phyloP scores from a whole-genome alignment of 1,139 yeast genomes.

The Saccharomyces uvarum region DNA sequence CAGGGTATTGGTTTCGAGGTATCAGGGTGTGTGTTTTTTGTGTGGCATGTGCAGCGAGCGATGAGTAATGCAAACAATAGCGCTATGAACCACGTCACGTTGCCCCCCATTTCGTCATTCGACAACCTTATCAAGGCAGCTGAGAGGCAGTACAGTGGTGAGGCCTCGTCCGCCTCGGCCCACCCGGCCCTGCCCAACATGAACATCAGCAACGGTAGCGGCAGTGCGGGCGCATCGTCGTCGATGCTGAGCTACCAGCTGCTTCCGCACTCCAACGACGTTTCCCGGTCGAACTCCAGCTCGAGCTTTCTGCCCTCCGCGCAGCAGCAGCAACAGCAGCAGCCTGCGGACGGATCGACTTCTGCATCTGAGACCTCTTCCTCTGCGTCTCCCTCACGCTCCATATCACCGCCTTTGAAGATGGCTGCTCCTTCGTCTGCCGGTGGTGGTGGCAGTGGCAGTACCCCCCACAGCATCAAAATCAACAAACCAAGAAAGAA shows the following conservation, averaged over 20 bases:
- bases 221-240: background rate
- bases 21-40: background rate
- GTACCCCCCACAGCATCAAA: background rate
- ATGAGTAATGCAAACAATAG: background rate
- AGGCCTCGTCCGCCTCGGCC: background rate
- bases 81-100: slow-evolving; percentile 6
- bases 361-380: background rate
- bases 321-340: background rate
- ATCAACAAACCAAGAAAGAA: slow-evolving; percentile 52
- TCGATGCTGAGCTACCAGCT: background rate
- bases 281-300: background rate
- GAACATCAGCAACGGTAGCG: background rate
- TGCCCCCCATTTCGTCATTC: slow-evolving; percentile 27
- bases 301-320: background rate
- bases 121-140: slow-evolving; percentile 22
- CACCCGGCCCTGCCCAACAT: background rate
- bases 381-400: background rate
- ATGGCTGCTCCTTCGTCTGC: background rate
- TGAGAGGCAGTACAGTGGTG: slow-evolving; percentile 10
- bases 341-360: background rate
- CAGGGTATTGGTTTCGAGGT: background rate
- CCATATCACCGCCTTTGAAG: background rate
- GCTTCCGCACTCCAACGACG: slow-evolving; percentile 1
- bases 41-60: slow-evolving; percentile 1
- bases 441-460: slow-evolving; percentile 2